phyloP scores from a whole-genome alignment of 208 protist species.

The Leishmania tarentolae region DNA sequence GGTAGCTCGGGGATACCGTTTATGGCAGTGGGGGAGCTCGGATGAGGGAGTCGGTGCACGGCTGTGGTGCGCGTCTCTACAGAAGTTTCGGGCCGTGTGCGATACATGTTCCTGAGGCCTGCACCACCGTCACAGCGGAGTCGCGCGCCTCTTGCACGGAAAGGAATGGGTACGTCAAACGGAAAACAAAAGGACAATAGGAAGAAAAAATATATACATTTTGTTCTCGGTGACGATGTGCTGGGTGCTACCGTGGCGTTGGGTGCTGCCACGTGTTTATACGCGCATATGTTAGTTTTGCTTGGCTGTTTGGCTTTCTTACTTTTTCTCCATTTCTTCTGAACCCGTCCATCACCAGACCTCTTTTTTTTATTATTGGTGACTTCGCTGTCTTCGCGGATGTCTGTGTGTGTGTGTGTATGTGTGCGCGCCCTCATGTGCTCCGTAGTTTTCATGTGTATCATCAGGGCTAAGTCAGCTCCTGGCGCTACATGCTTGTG shows the following conservation, averaged over 20 bases:
- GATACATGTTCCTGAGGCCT: neutral
- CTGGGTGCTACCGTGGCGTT: neutral
- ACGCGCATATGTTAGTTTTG: neutral
- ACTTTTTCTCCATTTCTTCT: neutral
- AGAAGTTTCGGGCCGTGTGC: neutral
- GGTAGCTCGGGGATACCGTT: neutral
- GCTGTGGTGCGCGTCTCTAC: neutral
- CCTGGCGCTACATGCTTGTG: neutral
- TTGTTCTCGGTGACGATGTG: neutral
- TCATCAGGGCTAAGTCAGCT: neutral
- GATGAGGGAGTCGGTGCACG: neutral
- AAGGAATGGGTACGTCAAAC: neutral
- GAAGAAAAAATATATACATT: too few relatives aligned
- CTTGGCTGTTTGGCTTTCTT: neutral
- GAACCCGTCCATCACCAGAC: neutral
- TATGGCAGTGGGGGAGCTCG: neutral
- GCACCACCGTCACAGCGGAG: neutral
- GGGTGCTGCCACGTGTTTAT: neutral
- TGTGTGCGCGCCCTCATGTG: neutral
- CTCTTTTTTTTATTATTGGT: neutral
- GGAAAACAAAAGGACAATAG: neutral
- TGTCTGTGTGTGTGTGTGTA: neutral
- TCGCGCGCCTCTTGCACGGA: neutral
- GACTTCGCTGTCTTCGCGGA: neutral
- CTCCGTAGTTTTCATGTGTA: neutral